Percentiles rank a stretch among this genome's conserved stretches.
phyloP scores from a whole-genome alignment of 140 eudicot species.

The Ambrosia hybrid region DNA sequence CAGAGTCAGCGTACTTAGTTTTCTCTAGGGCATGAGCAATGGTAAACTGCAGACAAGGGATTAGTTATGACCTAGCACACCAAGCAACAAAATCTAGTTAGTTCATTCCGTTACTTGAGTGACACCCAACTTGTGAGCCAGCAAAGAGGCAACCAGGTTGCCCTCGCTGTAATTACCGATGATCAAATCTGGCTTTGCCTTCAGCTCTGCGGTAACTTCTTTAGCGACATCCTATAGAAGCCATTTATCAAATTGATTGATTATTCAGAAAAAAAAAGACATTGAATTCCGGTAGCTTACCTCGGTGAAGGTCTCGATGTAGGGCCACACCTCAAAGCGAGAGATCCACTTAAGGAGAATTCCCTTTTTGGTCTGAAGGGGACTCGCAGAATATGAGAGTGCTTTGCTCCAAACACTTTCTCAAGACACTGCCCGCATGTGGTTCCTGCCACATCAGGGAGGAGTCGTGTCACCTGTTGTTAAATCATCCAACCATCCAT shows the following conservation, averaged over 20 bases:
- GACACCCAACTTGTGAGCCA: constrained; percentile 90
- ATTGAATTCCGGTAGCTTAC: constrained; percentile 21
- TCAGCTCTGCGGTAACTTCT: constrained; percentile 71
- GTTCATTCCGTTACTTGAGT: constrained; percentile 49
- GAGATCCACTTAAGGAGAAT: constrained; percentile 93
- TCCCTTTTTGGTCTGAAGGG: constrained; percentile 91
- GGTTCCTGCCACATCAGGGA: constrained; percentile 95
- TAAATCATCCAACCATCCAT: no score
- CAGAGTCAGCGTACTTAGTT: no score
- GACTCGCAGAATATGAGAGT: constrained; percentile 83
- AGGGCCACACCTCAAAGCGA: constrained; percentile 63
- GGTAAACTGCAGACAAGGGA: no score
- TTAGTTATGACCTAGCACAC: no score
- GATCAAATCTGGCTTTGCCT: constrained; percentile 87
- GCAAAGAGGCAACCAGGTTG: constrained; percentile 83
- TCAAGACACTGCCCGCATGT: constrained; percentile 90
- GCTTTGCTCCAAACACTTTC: constrained; percentile 78
- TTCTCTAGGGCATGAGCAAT: no score
- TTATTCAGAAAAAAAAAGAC: no score
- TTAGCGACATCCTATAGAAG: constrained; percentile 72
- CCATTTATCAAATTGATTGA: no score
- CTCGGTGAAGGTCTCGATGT: constrained; percentile 92
- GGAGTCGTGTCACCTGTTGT: constrained; percentile 65
- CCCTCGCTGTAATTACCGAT: constrained; percentile 97
- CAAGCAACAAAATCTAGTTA: no score